Evolutionary conservation across 2,329 filamentous ascomycete genomes (phyloP).

Genomic region (Dothideomycetidae sp.): DNA sequence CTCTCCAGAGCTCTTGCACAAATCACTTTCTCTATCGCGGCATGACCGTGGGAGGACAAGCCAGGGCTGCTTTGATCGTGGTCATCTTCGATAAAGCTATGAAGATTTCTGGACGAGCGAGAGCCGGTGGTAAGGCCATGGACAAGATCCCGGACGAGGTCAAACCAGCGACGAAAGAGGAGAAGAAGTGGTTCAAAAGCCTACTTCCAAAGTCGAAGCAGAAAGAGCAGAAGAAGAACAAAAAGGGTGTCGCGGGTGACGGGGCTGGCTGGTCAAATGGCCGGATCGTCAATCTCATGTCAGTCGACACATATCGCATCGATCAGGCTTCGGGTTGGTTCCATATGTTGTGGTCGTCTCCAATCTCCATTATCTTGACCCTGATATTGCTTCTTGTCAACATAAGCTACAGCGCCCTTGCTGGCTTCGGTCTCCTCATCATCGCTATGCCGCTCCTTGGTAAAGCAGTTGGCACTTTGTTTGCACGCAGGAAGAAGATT

Average conservation of each 20-base stretch:
- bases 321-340: conserved; percentile 81
- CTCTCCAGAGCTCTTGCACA: conserved; percentile 62
- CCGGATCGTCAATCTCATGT: conserved; percentile 85
- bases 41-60: conserved; percentile 80
- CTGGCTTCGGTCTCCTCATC: conserved; percentile 72
- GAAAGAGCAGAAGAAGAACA: conserved; percentile 25
- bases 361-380: conserved; percentile 63
- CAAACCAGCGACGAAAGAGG: conserved; percentile 34
- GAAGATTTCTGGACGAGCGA: conserved; percentile 74
- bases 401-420: conserved; percentile 74
- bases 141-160: conserved; percentile 29
- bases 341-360: conserved; percentile 81
- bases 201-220: conserved; percentile 28
- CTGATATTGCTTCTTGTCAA: conserved; percentile 73
- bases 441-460: conserved; percentile 66
- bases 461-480: conserved; percentile 60
- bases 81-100: conserved; percentile 88
- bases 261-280: conserved; percentile 85
- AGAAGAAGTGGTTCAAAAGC: conserved; percentile 38
- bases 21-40: conserved; percentile 90
- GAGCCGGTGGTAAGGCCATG: conserved; percentile 54
- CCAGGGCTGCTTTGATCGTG: conserved; percentile 66
- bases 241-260: conserved; percentile 45
- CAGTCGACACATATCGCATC: conserved; percentile 83
- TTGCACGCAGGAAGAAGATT: conserved; percentile 61